Base-by-base conservation (phyloP, 495 filamentous ascomycete species). In the Parachaetomium inaequale region DNA sequence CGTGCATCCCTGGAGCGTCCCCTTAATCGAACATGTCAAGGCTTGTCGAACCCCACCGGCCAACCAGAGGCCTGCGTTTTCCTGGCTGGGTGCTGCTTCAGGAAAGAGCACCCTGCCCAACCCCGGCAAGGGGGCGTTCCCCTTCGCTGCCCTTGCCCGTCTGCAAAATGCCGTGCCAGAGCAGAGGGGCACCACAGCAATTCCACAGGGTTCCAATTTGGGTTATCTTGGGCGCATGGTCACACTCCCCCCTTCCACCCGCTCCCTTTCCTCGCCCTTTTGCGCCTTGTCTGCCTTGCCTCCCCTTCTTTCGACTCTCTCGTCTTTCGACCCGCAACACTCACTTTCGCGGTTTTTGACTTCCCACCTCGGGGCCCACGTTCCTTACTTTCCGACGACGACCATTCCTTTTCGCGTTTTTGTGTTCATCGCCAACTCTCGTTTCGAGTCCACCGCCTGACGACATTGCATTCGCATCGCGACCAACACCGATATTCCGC, bases 1-100 rank as follows among this genome's bases (percentile, higher is more conserved):
- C 43, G 62, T 46, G 46, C 3, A 45, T 64, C 65, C 68, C 32
- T 70, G 58, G 43, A 56, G 42, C 43, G 32, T 15, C 56, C 67
- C 69, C 69, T 72, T 72, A 70, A 72, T 72, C 67, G 55, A 53
- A 50, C n/a, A 42, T 21, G 21, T 25, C 66, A 54, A 63, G 64
- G 45, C 64, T 59, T 62, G 64, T 65, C 45, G 52, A 34, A 32
- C 43, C 28, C 3, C 23, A 10, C 47, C 19, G 47, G 54, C 70
- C 70, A 72, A 72, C 55, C 62, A 68, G 49, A 56, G 29, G 17
- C 47, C 25, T 0, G 2, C 21, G n/a, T 36, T 58, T 57, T 28
- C 17, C 52, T 67, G 46, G 61, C 55, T 53, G 53, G 55, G 62
- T 57, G 51, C 70, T 63, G 53, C 59, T 70, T 70, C 64, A 45